A percentile compares a stretch with the other conserved stretches of the same genome.
Evolutionary conservation across 1,284 basidiomycete genomes (phyloP).

Genomic region (Pseudozyma hubeiensis): DNA sequence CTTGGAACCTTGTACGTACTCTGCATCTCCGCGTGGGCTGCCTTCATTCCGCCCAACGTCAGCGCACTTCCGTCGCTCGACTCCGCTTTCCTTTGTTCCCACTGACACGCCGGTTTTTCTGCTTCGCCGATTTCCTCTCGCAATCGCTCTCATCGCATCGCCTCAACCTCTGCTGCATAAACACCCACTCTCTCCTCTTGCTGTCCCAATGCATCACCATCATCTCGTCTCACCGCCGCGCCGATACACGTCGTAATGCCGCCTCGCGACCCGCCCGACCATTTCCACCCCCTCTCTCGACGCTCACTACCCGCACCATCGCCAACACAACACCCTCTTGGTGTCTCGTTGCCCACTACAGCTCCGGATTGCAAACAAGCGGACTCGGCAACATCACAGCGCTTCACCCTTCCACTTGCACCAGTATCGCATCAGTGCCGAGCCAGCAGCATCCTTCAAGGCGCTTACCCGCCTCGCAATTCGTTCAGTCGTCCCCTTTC

Average conservation of each 20-base stretch:
- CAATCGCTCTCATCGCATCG: neutral
- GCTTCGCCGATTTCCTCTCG: neutral
- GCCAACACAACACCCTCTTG: slow-evolving; percentile 1
- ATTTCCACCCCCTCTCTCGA: slow-evolving; percentile 8
- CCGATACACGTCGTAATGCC: slow-evolving; percentile 12
- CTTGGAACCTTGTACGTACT: neutral
- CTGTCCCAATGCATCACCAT: neutral
- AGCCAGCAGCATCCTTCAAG: slow-evolving; percentile 1
- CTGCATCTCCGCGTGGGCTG: slow-evolving; percentile 5
- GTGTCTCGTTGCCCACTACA: neutral
- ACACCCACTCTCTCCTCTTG: neutral
- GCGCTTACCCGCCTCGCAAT: slow-evolving; percentile 10
- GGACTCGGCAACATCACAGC: slow-evolving; percentile 8
- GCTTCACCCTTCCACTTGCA: slow-evolving; percentile 17
- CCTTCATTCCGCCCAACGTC: slow-evolving; percentile 12
- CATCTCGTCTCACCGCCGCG: neutral
- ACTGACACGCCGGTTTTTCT: slow-evolving; percentile 8
- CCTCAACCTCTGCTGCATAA: neutral
- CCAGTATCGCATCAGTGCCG: neutral
- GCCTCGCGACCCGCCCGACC: slow-evolving; percentile 13
- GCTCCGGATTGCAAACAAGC: neutral
- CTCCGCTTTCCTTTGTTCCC: neutral
- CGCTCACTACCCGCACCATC: slow-evolving; percentile 22
- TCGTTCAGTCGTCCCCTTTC: slow-evolving; percentile 7
- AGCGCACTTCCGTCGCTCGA: slow-evolving; percentile 8